Percentiles rank a stretch among this genome's conserved stretches.
These are phyloP conservation scores for Polytrichum formosum DNA, from an alignment of 225 moss, liverwort and hornwort genomes.

Conservation along the genomic window DNA sequence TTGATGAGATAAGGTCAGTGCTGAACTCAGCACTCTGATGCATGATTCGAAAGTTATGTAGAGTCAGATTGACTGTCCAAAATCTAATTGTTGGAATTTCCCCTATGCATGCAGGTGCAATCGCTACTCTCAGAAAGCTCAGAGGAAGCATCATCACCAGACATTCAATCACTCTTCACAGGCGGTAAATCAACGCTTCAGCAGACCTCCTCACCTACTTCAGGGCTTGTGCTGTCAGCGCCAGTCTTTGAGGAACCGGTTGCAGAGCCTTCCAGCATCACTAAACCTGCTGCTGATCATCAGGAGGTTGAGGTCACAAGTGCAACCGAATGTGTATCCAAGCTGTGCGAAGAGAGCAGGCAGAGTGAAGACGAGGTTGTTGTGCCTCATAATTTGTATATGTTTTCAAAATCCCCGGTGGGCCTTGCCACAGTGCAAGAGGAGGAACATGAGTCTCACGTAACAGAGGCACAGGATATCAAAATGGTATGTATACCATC, in stretches of 20 bases:
- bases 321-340: not conserved
- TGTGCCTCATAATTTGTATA: not conserved
- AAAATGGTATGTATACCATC: not conserved
- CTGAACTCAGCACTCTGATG: too few species aligned
- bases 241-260: not conserved
- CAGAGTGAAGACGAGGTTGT: not conserved
- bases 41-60: too few species aligned
- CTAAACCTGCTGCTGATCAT: not conserved
- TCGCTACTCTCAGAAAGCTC: conserved; percentile 2
- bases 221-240: not conserved
- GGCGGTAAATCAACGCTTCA: not conserved
- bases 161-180: conserved; percentile 5
- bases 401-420: not conserved
- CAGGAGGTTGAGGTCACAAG: not conserved
- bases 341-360: not conserved
- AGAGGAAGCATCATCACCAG: conserved; percentile 2
- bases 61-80: too few species aligned
- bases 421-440: conserved; percentile 6
- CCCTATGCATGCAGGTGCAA: conserved; percentile 5
- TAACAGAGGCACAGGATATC: not conserved
- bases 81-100: not conserved
- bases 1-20: too few species aligned
- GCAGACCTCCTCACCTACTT: not conserved
- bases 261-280: not conserved
- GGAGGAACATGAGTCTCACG: not conserved